A percentile compares a stretch with the other conserved stretches of the same genome.
Conservation (phyloP, 257 asterid species). For the Ligustrum vulgare region DNA sequence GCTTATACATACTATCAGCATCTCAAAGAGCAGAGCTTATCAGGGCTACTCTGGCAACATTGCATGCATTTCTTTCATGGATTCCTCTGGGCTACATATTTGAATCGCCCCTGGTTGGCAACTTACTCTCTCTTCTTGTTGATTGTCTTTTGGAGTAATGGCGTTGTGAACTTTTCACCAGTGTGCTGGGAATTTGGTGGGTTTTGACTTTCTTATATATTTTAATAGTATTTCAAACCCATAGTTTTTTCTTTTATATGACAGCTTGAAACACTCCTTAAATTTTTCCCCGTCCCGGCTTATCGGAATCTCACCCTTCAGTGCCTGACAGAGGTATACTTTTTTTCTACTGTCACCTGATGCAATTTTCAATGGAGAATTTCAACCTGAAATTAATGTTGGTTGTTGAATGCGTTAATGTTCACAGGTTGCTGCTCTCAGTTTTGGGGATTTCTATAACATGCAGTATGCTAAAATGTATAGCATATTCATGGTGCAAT, state of each 20-base stretch:
- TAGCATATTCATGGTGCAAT: constrained; percentile 70
- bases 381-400: background rate
- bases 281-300: constrained; percentile 70
- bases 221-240: constrained; percentile 14
- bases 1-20: constrained; percentile 85
- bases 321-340: constrained; percentile 86
- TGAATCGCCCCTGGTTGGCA: constrained; percentile 93
- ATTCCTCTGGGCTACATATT: constrained; percentile 97
- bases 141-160: constrained; percentile 20
- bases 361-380: constrained; percentile 9
- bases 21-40: constrained; percentile 95
- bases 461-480: constrained; percentile 78
- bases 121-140: constrained; percentile 27
- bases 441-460: constrained; percentile 82
- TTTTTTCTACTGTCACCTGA: background rate
- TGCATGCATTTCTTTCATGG: constrained; percentile 99
- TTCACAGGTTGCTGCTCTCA: constrained; percentile 87
- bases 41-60: constrained; percentile 88
- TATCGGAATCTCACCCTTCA: constrained; percentile 94
- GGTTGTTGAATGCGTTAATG: constrained; percentile 21
- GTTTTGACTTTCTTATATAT: constrained; percentile 14
- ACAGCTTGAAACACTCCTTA: constrained; percentile 88
- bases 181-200: constrained; percentile 6
- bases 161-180: background rate
- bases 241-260: constrained; percentile 25